A percentile compares a stretch with the other conserved stretches of the same genome.
phyloP scores from a whole-genome alignment of 441 rosid species.

The Jatropha podagrica region DNA sequence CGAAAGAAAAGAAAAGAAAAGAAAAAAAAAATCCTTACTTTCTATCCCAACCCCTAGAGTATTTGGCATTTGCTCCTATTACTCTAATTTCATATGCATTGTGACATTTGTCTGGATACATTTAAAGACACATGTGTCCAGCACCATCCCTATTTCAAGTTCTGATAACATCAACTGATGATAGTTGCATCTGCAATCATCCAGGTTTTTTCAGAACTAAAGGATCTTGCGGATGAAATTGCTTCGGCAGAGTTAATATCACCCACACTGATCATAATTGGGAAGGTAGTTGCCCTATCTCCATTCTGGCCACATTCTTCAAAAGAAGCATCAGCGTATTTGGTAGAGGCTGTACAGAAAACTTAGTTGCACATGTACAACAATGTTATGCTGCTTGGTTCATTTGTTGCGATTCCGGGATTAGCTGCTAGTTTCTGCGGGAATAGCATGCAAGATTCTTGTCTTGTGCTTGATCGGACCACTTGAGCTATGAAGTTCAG shows the following conservation, averaged over 20 bases:
- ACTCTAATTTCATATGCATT: background rate
- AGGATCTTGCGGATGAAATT: conserved; percentile 71
- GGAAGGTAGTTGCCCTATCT: conserved; percentile 88
- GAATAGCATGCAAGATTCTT: background rate
- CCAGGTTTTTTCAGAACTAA: conserved; percentile 75
- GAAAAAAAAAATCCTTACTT: too few relatives aligned
- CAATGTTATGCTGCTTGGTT: background rate
- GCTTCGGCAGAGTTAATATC: conserved; percentile 58
- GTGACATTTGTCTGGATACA: background rate
- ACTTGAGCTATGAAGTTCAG: background rate
- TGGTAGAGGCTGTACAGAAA: conserved; percentile 44
- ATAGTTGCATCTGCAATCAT: conserved; percentile 12
- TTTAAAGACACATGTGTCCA: background rate
- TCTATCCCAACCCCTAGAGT: background rate
- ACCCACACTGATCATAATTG: conserved; percentile 81
- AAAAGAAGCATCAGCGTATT: conserved; percentile 42
- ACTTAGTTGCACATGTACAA: background rate
- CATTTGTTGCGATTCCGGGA: background rate
- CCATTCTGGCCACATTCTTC: conserved; percentile 68
- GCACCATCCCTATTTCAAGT: background rate
- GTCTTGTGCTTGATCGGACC: background rate
- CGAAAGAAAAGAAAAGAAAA: too few relatives aligned
- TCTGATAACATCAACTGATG: conserved; percentile 3
- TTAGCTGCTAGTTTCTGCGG: background rate
- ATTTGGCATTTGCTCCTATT: too few relatives aligned